A percentile compares a stretch with the other conserved stretches of the same genome.
phyloP scores from a whole-genome alignment of 202 grass and related monocot species.

The Schoenoplectus tabernaemontani region DNA sequence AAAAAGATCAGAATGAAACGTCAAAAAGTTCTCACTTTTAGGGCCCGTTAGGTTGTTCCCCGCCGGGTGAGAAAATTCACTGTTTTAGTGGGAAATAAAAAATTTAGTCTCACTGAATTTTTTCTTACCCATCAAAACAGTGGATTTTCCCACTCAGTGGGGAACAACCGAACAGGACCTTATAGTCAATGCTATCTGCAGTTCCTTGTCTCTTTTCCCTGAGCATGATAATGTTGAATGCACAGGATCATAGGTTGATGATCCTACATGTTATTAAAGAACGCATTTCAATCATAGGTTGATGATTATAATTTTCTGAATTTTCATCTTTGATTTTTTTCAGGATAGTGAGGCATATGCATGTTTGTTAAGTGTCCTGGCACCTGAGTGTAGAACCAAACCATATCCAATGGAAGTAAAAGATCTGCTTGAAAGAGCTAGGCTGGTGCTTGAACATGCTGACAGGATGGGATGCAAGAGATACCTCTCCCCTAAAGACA shows the following conservation, averaged over 20 bases:
- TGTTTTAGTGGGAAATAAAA: no score
- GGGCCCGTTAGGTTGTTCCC: no score
- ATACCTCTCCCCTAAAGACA: constrained; percentile 88
- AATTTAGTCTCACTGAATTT: no score
- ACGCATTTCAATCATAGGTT: neutral
- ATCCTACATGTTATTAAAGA: neutral
- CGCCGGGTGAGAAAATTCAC: no score
- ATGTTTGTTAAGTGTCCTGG: constrained; percentile 84
- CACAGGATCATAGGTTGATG: neutral
- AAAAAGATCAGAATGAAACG: neutral
- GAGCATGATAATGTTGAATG: neutral
- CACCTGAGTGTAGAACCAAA: constrained; percentile 67
- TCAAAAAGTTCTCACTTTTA: neutral
- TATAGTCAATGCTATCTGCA: no score
- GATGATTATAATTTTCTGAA: neutral
- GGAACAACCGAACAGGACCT: no score
- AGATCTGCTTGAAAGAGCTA: constrained; percentile 78
- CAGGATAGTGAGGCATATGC: constrained; percentile 94
- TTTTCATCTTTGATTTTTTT: constrained; percentile 11
- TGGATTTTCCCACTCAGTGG: no score
- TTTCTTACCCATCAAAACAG: no score
- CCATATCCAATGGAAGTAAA: constrained; percentile 66
- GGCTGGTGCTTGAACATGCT: constrained; percentile 90
- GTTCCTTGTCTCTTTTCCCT: neutral
- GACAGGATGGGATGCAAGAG: constrained; percentile 98